phyloP scores from a whole-genome alignment of 2,329 filamentous ascomycete species.

The Taxawa tesnikishii region DNA sequence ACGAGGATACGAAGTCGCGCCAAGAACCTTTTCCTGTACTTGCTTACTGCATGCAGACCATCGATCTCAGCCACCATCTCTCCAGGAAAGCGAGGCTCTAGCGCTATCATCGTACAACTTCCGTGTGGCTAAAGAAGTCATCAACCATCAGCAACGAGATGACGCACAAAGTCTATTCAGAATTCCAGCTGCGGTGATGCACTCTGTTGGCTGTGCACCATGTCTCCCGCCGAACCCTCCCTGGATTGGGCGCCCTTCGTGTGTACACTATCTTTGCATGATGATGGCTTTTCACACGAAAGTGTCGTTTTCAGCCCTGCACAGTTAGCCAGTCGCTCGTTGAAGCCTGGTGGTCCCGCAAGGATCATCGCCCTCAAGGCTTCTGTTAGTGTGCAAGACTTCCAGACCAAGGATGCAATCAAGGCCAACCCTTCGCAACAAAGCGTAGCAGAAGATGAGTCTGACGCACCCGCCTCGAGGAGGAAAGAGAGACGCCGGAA shows the following conservation, averaged over 20 bases:
- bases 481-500: slow-evolving; percentile 4
- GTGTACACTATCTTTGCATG: slow-evolving; percentile 8
- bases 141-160: too few relatives aligned
- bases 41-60: too few relatives aligned
- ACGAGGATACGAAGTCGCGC: too few relatives aligned
- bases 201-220: slow-evolving; percentile 1
- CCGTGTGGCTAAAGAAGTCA: too few relatives aligned
- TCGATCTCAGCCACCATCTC: too few relatives aligned
- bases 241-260: slow-evolving; percentile 1
- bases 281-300: slow-evolving; percentile 8
- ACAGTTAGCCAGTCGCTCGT: slow-evolving; percentile 3
- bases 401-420: slow-evolving; percentile 1
- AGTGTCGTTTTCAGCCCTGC: slow-evolving; percentile 8
- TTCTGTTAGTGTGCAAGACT: slow-evolving; percentile 4
- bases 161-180: too few relatives aligned
- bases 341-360: slow-evolving; percentile 5
- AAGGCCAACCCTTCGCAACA: slow-evolving; percentile 1
- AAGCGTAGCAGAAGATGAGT: slow-evolving; percentile 2
- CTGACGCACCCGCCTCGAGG: slow-evolving; percentile 1
- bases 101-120: too few relatives aligned
- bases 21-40: too few relatives aligned
- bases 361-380: slow-evolving; percentile 5
- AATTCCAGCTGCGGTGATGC: too few relatives aligned
- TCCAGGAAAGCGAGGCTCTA: too few relatives aligned
- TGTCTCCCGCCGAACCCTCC: slow-evolving; percentile 1